Conservation (phyloP, 768 basidiomycete genomes). For the Tylopilus sp. region DNA sequence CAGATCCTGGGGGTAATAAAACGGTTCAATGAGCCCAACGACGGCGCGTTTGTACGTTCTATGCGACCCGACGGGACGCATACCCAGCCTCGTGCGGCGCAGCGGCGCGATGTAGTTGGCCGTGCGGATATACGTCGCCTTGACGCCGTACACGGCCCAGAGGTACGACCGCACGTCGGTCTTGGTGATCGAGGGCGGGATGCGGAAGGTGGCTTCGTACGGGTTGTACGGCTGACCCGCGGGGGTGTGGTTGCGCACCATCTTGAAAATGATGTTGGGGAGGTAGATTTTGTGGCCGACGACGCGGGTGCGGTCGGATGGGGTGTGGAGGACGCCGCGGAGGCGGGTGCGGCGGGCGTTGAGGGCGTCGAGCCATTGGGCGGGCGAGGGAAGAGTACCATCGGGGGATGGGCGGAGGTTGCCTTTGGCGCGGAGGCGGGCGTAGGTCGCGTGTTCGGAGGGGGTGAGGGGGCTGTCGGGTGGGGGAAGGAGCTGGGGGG, state of each 20-base stretch:
- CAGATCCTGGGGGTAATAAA: conserved; percentile 82
- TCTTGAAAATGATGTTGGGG: conserved; percentile 78
- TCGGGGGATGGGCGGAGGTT: conserved; percentile 36
- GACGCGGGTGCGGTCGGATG: conserved; percentile 42
- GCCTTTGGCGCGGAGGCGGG: conserved; percentile 53
- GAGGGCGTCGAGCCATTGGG: conserved; percentile 56
- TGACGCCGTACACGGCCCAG: conserved; percentile 77
- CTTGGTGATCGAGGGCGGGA: conserved; percentile 88
- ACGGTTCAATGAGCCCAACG: conserved; percentile 88
- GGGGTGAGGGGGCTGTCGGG: conserved; percentile 58
- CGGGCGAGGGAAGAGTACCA: conserved; percentile 41
- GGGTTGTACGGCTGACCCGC: conserved; percentile 84
- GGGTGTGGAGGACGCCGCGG: conserved; percentile 58
- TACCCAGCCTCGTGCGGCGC: conserved; percentile 27
- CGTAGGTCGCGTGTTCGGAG: conserved; percentile 58
- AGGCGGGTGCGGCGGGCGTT: conserved; percentile 60
- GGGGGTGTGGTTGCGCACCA: conserved; percentile 81
- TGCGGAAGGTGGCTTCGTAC: conserved; percentile 90
- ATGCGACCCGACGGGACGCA: conserved; percentile 32
- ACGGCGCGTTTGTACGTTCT: conserved; percentile 87
- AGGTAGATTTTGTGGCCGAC: conserved; percentile 85
- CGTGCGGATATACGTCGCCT: conserved; percentile 93
- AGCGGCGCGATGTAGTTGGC: conserved; percentile 77
- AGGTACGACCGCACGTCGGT: conserved; percentile 89
- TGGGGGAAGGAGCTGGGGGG: conserved; percentile 34